These are phyloP conservation scores for Maudiozyma barnettii DNA, from an alignment of 805 yeast species.

Conservation along the genomic window DNA sequence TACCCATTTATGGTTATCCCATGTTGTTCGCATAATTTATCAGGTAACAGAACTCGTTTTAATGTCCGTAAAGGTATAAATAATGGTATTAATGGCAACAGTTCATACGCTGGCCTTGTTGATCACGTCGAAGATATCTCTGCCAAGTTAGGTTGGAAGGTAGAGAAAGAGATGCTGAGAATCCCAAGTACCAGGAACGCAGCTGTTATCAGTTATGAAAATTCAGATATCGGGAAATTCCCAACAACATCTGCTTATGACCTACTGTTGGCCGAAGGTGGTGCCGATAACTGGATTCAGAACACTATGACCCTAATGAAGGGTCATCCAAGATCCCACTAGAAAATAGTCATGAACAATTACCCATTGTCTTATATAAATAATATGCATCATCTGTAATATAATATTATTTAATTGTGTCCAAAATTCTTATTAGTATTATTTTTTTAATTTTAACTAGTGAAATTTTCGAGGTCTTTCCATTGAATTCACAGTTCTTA, in stretches of 20 bases:
- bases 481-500: too few relatives aligned
- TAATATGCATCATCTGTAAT: not conserved
- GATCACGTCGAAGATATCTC: conserved; percentile 75
- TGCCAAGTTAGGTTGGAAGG: conserved; percentile 66
- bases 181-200: conserved; percentile 93
- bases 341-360: conserved; percentile 4
- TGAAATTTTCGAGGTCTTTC: too few relatives aligned
- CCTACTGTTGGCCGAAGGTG: conserved; percentile 67
- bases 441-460: too few relatives aligned
- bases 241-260: conserved; percentile 41
- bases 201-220: conserved; percentile 66
- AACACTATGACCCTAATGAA: conserved; percentile 64
- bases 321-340: conserved; percentile 66
- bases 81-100: conserved; percentile 25
- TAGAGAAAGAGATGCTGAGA: conserved; percentile 75
- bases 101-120: conserved; percentile 78
- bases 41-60: conserved; percentile 67
- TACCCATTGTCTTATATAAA: not conserved
- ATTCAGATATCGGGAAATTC: conserved; percentile 20
- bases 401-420: not conserved
- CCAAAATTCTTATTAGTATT: too few relatives aligned
- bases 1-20: conserved; percentile 89
- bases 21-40: conserved; percentile 83
- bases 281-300: conserved; percentile 86
- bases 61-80: conserved; percentile 32